Conservation (phyloP, 2,329 filamentous ascomycete genomes). For the Cladophialophora bantiana region DNA sequence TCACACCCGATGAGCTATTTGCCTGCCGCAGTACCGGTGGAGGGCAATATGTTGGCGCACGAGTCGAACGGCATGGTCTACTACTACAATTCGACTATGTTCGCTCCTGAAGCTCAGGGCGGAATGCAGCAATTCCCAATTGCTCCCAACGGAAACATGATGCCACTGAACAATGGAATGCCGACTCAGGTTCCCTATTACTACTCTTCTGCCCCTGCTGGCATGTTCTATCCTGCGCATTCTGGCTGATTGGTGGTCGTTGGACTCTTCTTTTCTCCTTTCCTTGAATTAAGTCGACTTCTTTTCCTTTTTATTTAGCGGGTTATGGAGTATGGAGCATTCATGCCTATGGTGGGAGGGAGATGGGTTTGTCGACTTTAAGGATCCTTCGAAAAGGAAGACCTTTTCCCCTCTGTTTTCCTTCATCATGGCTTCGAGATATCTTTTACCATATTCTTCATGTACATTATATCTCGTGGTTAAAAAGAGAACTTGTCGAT, state of each 20-base stretch:
- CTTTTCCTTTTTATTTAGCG: conserved; percentile 26
- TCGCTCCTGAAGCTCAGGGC: conserved; percentile 44
- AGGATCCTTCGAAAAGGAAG: conserved; percentile 8
- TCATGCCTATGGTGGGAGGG: conserved; percentile 28
- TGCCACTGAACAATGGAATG: conserved; percentile 82
- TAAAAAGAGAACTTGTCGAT: conserved; percentile 16
- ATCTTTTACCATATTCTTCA: conserved; percentile 31
- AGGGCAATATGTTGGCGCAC: conserved; percentile 71
- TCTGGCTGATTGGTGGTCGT: conserved; percentile 24
- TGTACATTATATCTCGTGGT: conserved; percentile 36
- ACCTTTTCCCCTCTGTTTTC: conserved; percentile 16
- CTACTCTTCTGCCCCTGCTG: conserved; percentile 63
- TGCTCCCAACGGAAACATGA: conserved; percentile 60
- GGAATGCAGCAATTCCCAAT: conserved; percentile 61
- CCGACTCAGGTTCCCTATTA: conserved; percentile 65
- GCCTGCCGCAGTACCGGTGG: conserved; percentile 43
- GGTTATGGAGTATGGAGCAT: conserved; percentile 25
- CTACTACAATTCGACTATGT: conserved; percentile 77
- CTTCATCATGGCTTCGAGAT: conserved; percentile 28
- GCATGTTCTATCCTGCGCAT: conserved; percentile 52
- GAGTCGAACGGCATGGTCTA: conserved; percentile 97
- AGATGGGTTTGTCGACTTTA: conserved; percentile 27
- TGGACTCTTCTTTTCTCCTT: conserved; percentile 6
- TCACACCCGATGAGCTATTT: conserved; percentile 39
- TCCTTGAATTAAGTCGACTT: conserved; percentile 21